These are phyloP conservation scores for Aspergillus phoenicis DNA, from an alignment of 2,329 filamentous ascomycete genomes.

Conservation along the genomic window DNA sequence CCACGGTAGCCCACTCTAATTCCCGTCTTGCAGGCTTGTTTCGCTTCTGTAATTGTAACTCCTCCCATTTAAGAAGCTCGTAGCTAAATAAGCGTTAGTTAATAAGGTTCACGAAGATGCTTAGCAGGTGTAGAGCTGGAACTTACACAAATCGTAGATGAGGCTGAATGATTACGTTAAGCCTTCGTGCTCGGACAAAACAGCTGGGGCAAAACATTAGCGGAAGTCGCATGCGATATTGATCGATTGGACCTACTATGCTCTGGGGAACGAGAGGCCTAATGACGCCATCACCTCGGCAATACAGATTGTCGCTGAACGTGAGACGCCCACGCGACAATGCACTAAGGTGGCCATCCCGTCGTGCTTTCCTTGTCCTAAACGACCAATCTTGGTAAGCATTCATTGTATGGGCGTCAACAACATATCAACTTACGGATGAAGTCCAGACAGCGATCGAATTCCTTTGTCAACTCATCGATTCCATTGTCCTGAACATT, in stretches of 20 bases:
- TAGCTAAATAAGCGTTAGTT: conserved; percentile 51
- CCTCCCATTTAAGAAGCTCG: conserved; percentile 95
- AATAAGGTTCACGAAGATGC: neutral
- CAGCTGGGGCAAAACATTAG: conserved; percentile 55
- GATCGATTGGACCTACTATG: conserved; percentile 64
- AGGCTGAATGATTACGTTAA: conserved; percentile 98
- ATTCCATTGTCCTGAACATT: conserved; percentile 96
- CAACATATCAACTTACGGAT: conserved; percentile 68
- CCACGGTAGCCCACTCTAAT: conserved; percentile 86
- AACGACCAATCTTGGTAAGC: neutral
- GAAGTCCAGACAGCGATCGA: conserved; percentile 82
- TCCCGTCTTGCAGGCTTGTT: conserved; percentile 67
- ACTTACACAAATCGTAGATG: conserved; percentile 82
- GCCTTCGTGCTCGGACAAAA: conserved; percentile 84
- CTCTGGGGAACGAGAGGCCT: conserved; percentile 80
- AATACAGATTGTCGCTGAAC: conserved; percentile 96
- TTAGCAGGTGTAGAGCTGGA: neutral
- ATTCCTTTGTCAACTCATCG: conserved; percentile 84
- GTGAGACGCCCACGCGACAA: conserved; percentile 91
- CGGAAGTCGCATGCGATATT: neutral
- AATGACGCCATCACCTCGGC: conserved; percentile 93
- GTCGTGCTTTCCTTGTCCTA: conserved; percentile 76
- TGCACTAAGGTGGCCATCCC: conserved; percentile 89
- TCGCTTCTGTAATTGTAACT: conserved; percentile 64
- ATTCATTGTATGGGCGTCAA: too few relatives aligned